phyloP scores from a whole-genome alignment of 2,329 filamentous ascomycete genomes.

The Fusarium protoensiforme region DNA sequence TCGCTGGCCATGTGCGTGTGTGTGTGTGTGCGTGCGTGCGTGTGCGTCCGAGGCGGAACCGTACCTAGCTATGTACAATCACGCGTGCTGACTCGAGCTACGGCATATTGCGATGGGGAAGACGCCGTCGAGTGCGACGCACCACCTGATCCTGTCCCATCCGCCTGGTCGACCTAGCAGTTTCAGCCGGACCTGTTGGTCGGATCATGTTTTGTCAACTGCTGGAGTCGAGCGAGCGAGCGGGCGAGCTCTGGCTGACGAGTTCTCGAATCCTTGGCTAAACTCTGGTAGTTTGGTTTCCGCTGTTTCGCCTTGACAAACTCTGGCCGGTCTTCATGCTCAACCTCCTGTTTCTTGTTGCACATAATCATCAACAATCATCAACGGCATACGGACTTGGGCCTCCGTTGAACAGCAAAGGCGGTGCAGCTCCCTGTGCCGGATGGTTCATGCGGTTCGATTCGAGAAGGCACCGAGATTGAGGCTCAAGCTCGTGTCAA shows the following conservation, averaged over 20 bases:
- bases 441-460: not conserved
- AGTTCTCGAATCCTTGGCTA: slow-evolving; percentile 20
- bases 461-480: not conserved
- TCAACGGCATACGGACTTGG: not conserved
- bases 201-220: slow-evolving; percentile 24
- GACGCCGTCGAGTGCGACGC: not conserved
- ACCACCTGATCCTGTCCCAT: slow-evolving; percentile 12
- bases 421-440: not conserved
- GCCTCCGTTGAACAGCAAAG: not conserved
- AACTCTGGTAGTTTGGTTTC: slow-evolving; percentile 23
- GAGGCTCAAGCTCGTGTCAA: not conserved
- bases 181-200: slow-evolving; percentile 4
- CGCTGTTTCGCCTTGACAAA: slow-evolving; percentile 17
- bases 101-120: slow-evolving; percentile 1
- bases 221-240: too few relatives aligned
- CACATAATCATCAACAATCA: not conserved
- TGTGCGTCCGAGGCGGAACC: slow-evolving; percentile 3
- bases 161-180: slow-evolving; percentile 2
- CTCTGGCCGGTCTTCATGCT: not conserved
- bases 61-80: not conserved
- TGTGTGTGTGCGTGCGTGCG: too few relatives aligned
- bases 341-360: not conserved
- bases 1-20: not conserved
- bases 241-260: slow-evolving; percentile 12
- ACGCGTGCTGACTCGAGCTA: slow-evolving; percentile 7